Base-by-base conservation (phyloP, 2,329 filamentous ascomycete species). In the Periglandula ipomoeae region DNA sequence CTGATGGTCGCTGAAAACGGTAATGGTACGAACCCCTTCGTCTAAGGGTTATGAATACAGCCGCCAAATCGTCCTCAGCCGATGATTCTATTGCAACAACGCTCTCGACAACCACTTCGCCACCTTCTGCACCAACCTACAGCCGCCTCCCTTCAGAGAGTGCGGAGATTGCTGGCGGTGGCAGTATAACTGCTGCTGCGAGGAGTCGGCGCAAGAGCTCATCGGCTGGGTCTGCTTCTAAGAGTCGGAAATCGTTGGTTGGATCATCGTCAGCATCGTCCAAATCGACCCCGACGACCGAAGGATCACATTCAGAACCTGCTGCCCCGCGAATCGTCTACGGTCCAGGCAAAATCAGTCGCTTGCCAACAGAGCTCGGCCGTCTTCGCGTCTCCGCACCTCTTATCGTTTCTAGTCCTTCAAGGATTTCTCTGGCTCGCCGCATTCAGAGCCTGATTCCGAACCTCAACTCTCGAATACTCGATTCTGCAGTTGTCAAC, bases 331-430 rank as follows among this genome's bases (percentile, higher is more conserved):
- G 64, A 24, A 51, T 69, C 24, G 62, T 70, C 32, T 62, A 63
- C 47, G 67, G 67, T 2, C 54, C 55, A 2, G 63, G 64, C 32
- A 58, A 63, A 27, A 51, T 69, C 43, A 46, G 56, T 17, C 60
- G 58, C 5, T 55, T 70, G 5, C 58, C 67, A 5, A 54, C 54
- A 11, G 67, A 70, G 50, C 56, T 70, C 6, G 58, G 55, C 24
- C 59, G 57, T 2, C 55, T 69, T 10, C 55, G 55, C 17, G 52
- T 67, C 7, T 56, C 61, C 4, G 56, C 58, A 10, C 67, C 67
- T 1, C 61, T 70, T 48, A 63, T 70, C 40, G 60, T 70, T 24
- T 64, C 58, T 24, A 68, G 65, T 15, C 65, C 67, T 5, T 70
- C 67, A 3, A 63, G 67, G 35, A 55, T 62, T n/a, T 52, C 56